Evolutionary conservation across 306 rosid genomes (phyloP).

Genomic region (Abrus precatorius): DNA sequence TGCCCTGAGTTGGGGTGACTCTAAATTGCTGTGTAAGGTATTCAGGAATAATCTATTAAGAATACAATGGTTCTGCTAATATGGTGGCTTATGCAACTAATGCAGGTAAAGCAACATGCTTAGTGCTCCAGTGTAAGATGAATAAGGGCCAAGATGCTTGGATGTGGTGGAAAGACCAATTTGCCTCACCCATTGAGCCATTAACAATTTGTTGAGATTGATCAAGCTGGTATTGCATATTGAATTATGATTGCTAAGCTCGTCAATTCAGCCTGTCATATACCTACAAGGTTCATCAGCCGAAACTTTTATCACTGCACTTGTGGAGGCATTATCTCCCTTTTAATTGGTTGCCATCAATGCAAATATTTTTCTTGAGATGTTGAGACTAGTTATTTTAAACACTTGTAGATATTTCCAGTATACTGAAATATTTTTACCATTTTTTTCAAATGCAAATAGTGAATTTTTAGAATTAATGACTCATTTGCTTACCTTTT

Average conservation of each 20-base stretch:
- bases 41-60: conserved; percentile 1
- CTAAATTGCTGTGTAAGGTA: neutral
- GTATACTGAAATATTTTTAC: neutral
- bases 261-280: conserved; percentile 1
- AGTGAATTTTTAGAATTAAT: neutral
- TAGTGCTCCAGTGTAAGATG: conserved; percentile 24
- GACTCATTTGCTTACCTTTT: conserved; percentile 19
- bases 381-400: neutral
- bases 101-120: conserved; percentile 35
- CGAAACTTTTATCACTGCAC: neutral
- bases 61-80: conserved; percentile 2
- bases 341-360: neutral
- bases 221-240: neutral
- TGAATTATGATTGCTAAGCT: conserved; percentile 15
- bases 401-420: neutral
- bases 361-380: conserved; percentile 13
- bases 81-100: conserved; percentile 6
- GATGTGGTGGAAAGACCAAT: conserved; percentile 2
- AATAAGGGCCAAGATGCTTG: conserved; percentile 41
- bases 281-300: conserved; percentile 27
- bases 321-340: neutral
- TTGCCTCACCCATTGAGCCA: conserved; percentile 19
- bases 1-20: neutral
- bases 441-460: conserved; percentile 12
- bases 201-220: neutral